Evolutionary conservation across 2,329 filamentous ascomycete genomes (phyloP), one percentile per base, ranked within the genome.

Genomic region (Fusarium oxysporum): DNA sequence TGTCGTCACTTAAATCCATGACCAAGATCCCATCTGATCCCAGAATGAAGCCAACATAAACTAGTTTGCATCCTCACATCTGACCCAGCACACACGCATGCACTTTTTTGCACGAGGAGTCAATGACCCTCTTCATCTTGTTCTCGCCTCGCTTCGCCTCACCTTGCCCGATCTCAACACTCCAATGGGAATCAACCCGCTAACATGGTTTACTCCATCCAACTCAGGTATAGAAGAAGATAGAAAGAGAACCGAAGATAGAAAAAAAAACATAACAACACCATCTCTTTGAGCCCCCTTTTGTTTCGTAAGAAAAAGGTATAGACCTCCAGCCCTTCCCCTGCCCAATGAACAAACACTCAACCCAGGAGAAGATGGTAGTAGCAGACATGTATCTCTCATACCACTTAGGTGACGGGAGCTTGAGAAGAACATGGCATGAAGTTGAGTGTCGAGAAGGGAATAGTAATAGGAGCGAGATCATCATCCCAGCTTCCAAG

Each of bases 191-290:
- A 76, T 59, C 71, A 76, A 66, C 54, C 73, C 68, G 40, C 65
- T 62, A 47, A 66, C 65, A 71, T 72, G 54, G 63, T 62, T 69
- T 72, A 68, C 68, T 77, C 71, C 76, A 78, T 75, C 76, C 77
- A 79, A 78, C 74, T 72, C 65, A 76, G 71, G 71, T 76, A 78
- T 77, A 77, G 65, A 78, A 71, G 75, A 78, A 66, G 66, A 41
- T 59, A 48, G 43, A 58, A 60, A 72, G 45, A 72, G 32, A 54
- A 62, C 67, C 37, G 57, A 35, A 40, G 19, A 38, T 28, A 44
- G 51, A 62, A 30, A 53, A 60, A 60, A 60, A 71, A 62, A 58
- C 50, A 57, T 33, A 43, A 72, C 43, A 60, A 71, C 48, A 67
- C 64, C 48, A 55, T 71, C 57, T 67, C 51, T 62, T 74, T 48